Conservation (phyloP, 73 alveolate species). For the Blepharisma stoltei region DNA sequence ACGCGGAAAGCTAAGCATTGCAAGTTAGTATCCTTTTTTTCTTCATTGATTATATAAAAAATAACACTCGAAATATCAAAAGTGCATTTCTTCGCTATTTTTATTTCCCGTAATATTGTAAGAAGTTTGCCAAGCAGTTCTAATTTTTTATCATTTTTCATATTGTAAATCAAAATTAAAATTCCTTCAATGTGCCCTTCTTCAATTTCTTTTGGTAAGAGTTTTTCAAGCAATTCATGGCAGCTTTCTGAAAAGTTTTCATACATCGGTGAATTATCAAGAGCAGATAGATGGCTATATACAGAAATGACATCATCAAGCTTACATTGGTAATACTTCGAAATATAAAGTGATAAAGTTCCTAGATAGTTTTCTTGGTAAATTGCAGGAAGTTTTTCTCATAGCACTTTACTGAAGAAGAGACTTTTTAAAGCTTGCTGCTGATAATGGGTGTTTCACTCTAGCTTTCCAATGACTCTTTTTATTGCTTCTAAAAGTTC, state of each 20-base stretch:
- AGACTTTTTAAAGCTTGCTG: background rate
- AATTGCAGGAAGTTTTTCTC: background rate
- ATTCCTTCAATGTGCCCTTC: background rate
- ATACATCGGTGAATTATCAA: background rate
- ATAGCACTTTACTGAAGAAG: background rate
- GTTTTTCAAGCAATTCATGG: background rate
- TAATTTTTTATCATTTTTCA: background rate
- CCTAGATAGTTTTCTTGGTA: constrained; percentile 13
- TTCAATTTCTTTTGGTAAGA: constrained; percentile 4
- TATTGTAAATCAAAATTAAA: constrained; percentile 1
- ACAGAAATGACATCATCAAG: background rate
- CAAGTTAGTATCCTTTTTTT: background rate
- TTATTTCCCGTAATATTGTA: background rate
- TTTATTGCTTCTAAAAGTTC: constrained; percentile 11
- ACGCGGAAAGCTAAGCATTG: too few relatives aligned
- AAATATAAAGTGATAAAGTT: constrained; percentile 8
- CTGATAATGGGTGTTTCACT: constrained; percentile 13
- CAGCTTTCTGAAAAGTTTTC: background rate
- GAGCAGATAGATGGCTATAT: background rate
- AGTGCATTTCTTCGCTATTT: background rate
- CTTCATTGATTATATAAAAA: background rate
- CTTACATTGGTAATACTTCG: background rate
- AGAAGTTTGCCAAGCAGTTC: background rate
- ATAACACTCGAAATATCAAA: background rate
- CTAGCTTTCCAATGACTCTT: constrained; percentile 1